These are phyloP conservation scores for Septoria petroselini DNA, from an alignment of 2,329 filamentous ascomycete species.

Conservation along the genomic window DNA sequence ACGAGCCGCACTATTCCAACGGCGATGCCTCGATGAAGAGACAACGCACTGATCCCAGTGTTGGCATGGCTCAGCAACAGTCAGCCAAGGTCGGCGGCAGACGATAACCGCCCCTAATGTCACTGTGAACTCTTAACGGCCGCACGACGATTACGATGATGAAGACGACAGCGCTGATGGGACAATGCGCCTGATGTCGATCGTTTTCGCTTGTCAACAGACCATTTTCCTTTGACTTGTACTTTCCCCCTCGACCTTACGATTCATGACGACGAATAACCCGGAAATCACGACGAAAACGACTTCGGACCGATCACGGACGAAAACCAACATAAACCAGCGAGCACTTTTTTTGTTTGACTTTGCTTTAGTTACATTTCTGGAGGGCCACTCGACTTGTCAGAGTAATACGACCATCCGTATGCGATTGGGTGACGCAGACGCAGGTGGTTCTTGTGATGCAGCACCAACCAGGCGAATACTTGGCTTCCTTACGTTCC, in stretches of 20 bases:
- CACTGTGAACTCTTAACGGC: slow-evolving; percentile 14
- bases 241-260: slow-evolving; percentile 26
- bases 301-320: slow-evolving; percentile 24
- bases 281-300: slow-evolving; percentile 26
- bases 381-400: slow-evolving; percentile 5
- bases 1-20: slow-evolving; percentile 60
- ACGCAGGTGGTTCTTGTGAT: no score
- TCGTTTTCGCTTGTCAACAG: slow-evolving; percentile 20
- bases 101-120: slow-evolving; percentile 26
- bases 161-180: slow-evolving; percentile 20
- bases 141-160: slow-evolving; percentile 16
- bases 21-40: slow-evolving; percentile 68
- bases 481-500: slow-evolving; percentile 11
- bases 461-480: slow-evolving; percentile 1
- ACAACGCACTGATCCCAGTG: slow-evolving; percentile 61
- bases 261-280: slow-evolving; percentile 37
- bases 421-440: neutral
- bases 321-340: slow-evolving; percentile 26
- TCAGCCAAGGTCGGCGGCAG: slow-evolving; percentile 35
- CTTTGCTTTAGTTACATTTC: slow-evolving; percentile 15
- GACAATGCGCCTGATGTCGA: slow-evolving; percentile 18
- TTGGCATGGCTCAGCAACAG: slow-evolving; percentile 32
- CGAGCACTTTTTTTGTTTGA: slow-evolving; percentile 21
- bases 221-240: slow-evolving; percentile 14
- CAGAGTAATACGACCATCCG: slow-evolving; percentile 4